Percentiles rank a stretch among this genome's conserved stretches.
These are phyloP conservation scores for Ustilago loliicola DNA, from an alignment of 1,284 basidiomycete species.

Conservation along the genomic window DNA sequence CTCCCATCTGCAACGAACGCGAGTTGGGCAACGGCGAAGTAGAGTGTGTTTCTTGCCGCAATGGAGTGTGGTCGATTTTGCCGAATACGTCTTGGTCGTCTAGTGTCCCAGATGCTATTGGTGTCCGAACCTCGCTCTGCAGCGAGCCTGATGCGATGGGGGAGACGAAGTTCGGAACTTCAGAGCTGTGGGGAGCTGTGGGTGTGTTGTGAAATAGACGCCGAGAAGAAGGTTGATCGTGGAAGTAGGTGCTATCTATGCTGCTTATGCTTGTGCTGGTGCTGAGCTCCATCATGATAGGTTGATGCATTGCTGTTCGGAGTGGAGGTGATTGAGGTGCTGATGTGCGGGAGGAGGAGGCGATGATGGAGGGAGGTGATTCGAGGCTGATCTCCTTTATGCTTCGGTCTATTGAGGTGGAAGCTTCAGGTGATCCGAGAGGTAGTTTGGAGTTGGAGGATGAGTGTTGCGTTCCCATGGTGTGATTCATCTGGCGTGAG, in stretches of 20 bases:
- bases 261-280: conserved; percentile 26
- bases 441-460: neutral
- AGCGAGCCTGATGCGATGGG: conserved; percentile 8
- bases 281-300: conserved; percentile 28
- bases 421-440: conserved; percentile 3
- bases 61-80: conserved; percentile 44
- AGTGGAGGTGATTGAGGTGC: conserved; percentile 13
- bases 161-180: conserved; percentile 16
- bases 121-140: conserved; percentile 21
- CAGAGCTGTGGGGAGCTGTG: conserved; percentile 10
- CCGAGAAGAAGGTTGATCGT: conserved; percentile 29
- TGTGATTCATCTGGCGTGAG: neutral
- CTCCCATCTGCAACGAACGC: conserved; percentile 42
- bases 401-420: neutral
- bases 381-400: conserved; percentile 20
- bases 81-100: conserved; percentile 42
- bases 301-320: conserved; percentile 13
- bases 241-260: conserved; percentile 36
- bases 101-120: conserved; percentile 11
- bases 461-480: neutral
- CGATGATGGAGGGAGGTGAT: conserved; percentile 28
- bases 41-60: conserved; percentile 44
- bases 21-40: conserved; percentile 50
- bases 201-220: conserved; percentile 43
- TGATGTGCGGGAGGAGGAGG: conserved; percentile 13